Base-by-base conservation (phyloP, 768 basidiomycete species). In the button mushroom (Agaricus bisporus) region DNA sequence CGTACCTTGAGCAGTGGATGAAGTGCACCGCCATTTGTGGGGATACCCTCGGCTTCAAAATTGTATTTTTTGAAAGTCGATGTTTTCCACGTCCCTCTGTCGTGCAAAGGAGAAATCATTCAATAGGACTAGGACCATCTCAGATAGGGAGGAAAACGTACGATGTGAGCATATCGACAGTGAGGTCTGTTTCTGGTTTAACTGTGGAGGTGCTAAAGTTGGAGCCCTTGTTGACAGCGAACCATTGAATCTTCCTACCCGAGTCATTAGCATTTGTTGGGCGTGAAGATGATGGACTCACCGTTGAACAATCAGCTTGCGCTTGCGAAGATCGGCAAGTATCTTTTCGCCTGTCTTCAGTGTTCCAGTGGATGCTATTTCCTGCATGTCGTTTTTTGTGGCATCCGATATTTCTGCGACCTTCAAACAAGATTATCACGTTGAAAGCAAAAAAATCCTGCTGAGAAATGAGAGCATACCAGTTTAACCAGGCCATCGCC, bases 21-120 rank as follows among this genome's bases (percentile, higher is more conserved):
- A 28, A 98, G 75, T 12, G 95, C 93, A 38, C 97, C 97, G 28
- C 94, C 93, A 37, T 81, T 81, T 3, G 94, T 86, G 8, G 88
- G 90, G 26, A 86, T 81, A 49, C 97, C 97, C 58, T 94, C 94
- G 0, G 97, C 95, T 60, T 95, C 94, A 61, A 98, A 98, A 71
- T 99, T 99, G 73, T 98, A 99, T 68, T 95, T 94, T 68, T 99
- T 99, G 80, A 91, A 99, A 8, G 78, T 79, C 1, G 95, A 80
- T 0, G 83, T 86, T 70, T 97, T 95, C 97, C 97, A 98, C 15
- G 90, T 73, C 6, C 95, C 97, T 37, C 95, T 98, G 61, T 5
- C 45, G 43, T 17, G 14, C 36, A 20, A 26, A 11, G 17, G 49
- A 59, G 52, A 17, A 48, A 18, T 41, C 47, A 46, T n/a, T n/a